Evolutionary conservation across 1,139 yeast species (phyloP).

Genomic region (Kluyveromyces sp.): DNA sequence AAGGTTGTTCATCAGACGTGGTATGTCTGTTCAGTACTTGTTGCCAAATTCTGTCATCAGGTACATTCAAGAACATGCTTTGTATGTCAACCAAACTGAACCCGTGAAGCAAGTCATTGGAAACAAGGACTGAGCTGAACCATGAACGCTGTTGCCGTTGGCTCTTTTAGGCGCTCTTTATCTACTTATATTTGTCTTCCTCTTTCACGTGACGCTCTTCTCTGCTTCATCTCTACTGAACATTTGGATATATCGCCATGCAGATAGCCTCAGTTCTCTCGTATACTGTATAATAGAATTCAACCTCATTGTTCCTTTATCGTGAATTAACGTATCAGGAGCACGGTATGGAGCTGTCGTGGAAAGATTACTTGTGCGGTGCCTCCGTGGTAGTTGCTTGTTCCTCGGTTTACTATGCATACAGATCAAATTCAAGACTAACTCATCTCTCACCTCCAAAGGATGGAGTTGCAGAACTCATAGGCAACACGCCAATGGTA

Average conservation of each 20-base stretch:
- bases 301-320: neutral
- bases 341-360: constrained; percentile 1
- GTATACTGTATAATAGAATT: neutral
- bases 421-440: constrained; percentile 3
- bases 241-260: neutral
- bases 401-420: constrained; percentile 13
- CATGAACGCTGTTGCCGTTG: neutral
- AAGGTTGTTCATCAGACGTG: constrained; percentile 81
- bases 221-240: neutral
- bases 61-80: constrained; percentile 84
- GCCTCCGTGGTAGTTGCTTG: constrained; percentile 14
- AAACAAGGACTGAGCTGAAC: constrained; percentile 27
- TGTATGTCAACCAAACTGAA: constrained; percentile 79
- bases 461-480: constrained; percentile 51
- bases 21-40: constrained; percentile 93
- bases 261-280: neutral
- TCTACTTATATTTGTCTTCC: neutral
- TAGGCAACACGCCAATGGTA: constrained; percentile 89
- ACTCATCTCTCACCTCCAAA: constrained; percentile 16
- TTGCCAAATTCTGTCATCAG: constrained; percentile 92
- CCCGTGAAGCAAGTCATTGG: constrained; percentile 89
- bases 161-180: too few relatives aligned
- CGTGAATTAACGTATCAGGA: neutral
- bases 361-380: constrained; percentile 16
- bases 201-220: neutral